Percentiles rank a stretch among this genome's conserved stretches.
phyloP scores from a whole-genome alignment of 768 basidiomycete genomes.

The Russula earlei region DNA sequence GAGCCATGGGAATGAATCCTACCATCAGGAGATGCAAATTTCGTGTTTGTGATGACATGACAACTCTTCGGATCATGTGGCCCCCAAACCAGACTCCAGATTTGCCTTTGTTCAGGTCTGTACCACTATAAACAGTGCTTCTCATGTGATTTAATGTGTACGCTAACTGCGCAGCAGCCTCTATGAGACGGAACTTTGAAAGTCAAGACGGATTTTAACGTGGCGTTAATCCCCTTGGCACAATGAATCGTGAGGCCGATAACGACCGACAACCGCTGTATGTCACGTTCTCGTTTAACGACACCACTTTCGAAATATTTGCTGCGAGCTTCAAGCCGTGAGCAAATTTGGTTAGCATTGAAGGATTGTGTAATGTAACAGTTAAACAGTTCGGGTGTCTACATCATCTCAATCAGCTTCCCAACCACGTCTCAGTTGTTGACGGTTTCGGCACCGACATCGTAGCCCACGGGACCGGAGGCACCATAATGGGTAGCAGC shows the following conservation, averaged over 20 bases:
- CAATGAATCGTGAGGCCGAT: too few species aligned
- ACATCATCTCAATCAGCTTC: background rate
- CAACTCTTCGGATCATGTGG: too few species aligned
- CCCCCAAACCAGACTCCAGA: too few species aligned
- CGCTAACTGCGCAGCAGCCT: background rate
- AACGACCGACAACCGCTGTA: too few species aligned
- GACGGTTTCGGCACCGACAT: background rate
- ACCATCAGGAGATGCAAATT: too few species aligned
- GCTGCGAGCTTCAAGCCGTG: background rate
- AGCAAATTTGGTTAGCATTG: background rate
- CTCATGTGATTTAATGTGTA: background rate
- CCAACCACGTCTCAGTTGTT: background rate
- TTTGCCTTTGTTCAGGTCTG: too few species aligned
- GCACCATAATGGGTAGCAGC: background rate
- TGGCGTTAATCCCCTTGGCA: background rate
- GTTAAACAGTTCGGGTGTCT: background rate
- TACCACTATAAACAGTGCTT: too few species aligned
- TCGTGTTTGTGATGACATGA: too few species aligned
- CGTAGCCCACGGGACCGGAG: background rate
- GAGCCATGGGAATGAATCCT: too few species aligned
- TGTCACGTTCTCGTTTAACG: too few species aligned
- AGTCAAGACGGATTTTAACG: conserved; percentile 6
- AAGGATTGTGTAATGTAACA: background rate
- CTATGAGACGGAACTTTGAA: background rate
- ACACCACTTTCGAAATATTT: background rate